Evolutionary conservation across 768 basidiomycete genomes (phyloP), one percentile per base, ranked within the genome.

Genomic region (Termitomyces sp.): DNA sequence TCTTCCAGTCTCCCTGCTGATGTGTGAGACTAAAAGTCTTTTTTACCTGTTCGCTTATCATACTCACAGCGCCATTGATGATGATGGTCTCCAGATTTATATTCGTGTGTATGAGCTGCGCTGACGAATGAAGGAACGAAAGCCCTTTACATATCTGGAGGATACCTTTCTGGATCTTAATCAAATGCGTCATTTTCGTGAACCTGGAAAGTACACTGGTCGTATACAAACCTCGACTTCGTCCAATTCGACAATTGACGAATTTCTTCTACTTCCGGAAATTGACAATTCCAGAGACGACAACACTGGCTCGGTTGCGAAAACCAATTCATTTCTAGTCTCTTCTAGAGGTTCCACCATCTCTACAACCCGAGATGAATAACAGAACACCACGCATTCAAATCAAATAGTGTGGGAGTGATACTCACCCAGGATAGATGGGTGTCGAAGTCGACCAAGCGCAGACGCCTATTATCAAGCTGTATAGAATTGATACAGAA

Each of bases 281-380:
- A 94, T 88, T 6, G 91, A 87, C 24, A 87, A 76, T 53, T 87
- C 82, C 13, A 99, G 79, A 1, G 92, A 91, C 0, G 93, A 89
- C 10, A 92, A 72, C 33, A 98, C 76, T 32, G 88, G 88, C 67
- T 99, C 97, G 0, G 97, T 97, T 8, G 95, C 96, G 66, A 98
- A 98, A 42, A 88, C 85, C 42, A 98, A 77, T 64, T 96, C 91
- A 38, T 76, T 88, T 56, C 96, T 79, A 0, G 94, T 90, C 72
- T 99, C 96, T 68, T 98, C 94, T 47, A 97, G 74, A 26, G 97
- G 96, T 72, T 99, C 97, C 30, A 96, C 94, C 87, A 98, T 92
- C 76, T 98, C 96, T 93, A 70, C 40, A 32, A 45, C 52, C 18
- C 14, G 49, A 51, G 54, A 46, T 58, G 59, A 56, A 59, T 58